Conservation (phyloP, 2,329 filamentous ascomycete species). For the Aspergillus pseudonomiae region DNA sequence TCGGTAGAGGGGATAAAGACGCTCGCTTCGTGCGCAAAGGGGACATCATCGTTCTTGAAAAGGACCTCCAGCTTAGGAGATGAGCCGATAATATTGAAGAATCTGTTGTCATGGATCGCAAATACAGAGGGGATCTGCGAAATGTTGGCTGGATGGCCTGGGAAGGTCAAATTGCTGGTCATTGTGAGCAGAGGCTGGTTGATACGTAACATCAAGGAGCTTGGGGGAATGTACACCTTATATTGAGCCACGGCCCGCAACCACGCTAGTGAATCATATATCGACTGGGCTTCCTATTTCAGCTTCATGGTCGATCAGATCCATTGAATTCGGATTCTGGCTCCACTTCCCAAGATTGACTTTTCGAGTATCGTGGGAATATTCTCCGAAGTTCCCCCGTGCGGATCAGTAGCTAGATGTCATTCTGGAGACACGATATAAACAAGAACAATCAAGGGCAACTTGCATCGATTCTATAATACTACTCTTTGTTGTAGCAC, state of each 20-base stretch:
- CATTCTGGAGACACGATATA: neutral
- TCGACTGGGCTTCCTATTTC: neutral
- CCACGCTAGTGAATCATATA: neutral
- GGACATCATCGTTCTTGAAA: conserved; percentile 42
- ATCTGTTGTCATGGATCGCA: conserved; percentile 23
- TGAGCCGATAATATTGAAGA: conserved; percentile 39
- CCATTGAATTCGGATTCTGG: neutral
- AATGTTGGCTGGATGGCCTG: neutral
- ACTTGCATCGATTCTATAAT: neutral
- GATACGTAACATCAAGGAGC: neutral
- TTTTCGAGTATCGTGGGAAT: neutral
- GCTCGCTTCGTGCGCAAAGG: conserved; percentile 56
- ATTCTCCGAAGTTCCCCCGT: neutral
- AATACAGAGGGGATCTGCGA: conserved; percentile 8
- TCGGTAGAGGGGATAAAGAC: conserved; percentile 40
- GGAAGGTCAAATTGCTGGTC: neutral
- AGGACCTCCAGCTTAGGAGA: conserved; percentile 43
- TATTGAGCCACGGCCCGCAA: neutral
- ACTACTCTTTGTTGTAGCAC: neutral
- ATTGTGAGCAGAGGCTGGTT: neutral
- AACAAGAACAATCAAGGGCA: neutral
- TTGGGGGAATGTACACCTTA: neutral
- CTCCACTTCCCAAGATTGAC: neutral
- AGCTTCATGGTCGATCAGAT: neutral
- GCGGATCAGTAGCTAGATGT: neutral